Evolutionary conservation across 257 asterid species (phyloP).

Genomic region (Orobanche coerulescens): DNA sequence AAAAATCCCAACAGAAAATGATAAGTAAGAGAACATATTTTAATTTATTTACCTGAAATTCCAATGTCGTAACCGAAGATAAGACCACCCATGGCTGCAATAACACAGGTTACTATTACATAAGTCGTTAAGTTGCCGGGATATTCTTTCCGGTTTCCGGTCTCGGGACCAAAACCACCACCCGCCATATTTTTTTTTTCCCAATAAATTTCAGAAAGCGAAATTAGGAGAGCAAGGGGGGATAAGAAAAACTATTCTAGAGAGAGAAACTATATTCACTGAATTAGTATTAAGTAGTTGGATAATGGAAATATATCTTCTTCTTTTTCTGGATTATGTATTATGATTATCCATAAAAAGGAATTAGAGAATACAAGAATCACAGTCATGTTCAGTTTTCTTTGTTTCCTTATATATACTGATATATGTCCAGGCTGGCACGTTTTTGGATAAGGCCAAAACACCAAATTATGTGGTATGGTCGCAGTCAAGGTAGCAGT

Average conservation of each 20-base stretch:
- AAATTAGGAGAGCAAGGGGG: neutral
- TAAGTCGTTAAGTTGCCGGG: conserved; percentile 67
- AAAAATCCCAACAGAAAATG: neutral
- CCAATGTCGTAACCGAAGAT: conserved; percentile 89
- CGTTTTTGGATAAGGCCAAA: no score
- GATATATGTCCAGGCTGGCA: no score
- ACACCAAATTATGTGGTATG: no score
- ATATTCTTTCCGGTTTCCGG: conserved; percentile 47
- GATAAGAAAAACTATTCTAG: neutral
- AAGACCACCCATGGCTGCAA: conserved; percentile 96
- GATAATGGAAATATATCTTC: neutral
- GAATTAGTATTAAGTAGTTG: neutral
- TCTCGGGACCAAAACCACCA: conserved; percentile 52
- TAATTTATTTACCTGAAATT: conserved; percentile 39
- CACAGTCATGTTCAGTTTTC: neutral
- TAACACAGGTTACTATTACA: conserved; percentile 57
- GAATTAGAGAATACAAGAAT: neutral
- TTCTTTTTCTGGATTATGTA: neutral
- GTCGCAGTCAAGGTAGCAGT: no score
- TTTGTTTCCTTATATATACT: neutral
- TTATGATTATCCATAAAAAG: neutral
- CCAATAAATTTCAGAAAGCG: neutral
- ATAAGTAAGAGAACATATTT: neutral
- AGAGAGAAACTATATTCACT: neutral
- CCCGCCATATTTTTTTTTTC: conserved; percentile 53